Evolutionary conservation across 495 filamentous ascomycete species (phyloP).

Genomic region (Aspergillus saccharolyticus): DNA sequence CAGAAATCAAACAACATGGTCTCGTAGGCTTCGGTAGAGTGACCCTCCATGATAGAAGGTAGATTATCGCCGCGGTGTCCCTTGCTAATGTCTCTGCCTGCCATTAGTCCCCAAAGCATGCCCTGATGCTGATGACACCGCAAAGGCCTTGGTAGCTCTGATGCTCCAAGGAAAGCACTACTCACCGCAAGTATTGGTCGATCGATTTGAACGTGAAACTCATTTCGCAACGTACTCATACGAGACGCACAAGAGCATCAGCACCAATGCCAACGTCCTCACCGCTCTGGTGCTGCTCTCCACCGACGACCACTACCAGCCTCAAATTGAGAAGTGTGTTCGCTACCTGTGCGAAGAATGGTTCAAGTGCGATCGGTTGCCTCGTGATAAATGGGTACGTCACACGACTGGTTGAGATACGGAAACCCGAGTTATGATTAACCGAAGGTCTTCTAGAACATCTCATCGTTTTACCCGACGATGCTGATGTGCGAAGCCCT

Average conservation of each 20-base stretch:
- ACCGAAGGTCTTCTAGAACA: slow-evolving; percentile 1
- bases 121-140: slow-evolving; percentile 14
- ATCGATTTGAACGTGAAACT: slow-evolving; percentile 26
- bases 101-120: background rate
- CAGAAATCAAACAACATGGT: no score
- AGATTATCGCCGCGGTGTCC: no score
- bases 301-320: slow-evolving; percentile 9
- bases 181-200: slow-evolving; percentile 15
- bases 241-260: slow-evolving; percentile 37
- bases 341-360: slow-evolving; percentile 17
- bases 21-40: background rate
- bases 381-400: slow-evolving; percentile 18
- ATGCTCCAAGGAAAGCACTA: slow-evolving; percentile 12
- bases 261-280: slow-evolving; percentile 40
- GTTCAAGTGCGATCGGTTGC: background rate
- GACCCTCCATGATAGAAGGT: no score
- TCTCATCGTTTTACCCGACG: slow-evolving; percentile 7
- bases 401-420: background rate
- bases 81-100: no score
- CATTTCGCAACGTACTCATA: slow-evolving; percentile 34
- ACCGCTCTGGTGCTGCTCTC: slow-evolving; percentile 24
- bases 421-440: background rate
- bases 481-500: slow-evolving; percentile 15
- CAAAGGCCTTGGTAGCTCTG: slow-evolving; percentile 18
- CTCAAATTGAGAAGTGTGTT: slow-evolving; percentile 19